Percentiles rank a stretch among this genome's conserved stretches.
Evolutionary conservation across 495 filamentous ascomycete species (phyloP).

Genomic region (Aspergillus coremiiformis): DNA sequence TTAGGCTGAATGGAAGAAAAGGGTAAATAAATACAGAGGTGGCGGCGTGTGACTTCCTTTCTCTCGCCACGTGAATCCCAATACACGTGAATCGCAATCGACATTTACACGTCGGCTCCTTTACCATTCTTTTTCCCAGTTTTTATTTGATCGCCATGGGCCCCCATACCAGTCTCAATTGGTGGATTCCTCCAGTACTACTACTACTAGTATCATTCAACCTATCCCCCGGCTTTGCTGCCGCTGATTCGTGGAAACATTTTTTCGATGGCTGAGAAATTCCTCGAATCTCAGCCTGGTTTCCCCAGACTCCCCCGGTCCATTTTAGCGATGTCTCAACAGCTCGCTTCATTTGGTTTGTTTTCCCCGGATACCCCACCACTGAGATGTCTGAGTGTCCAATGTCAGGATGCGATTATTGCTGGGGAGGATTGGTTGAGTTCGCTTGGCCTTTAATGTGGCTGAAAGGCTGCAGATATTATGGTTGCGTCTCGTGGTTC

Average conservation of each 20-base stretch:
- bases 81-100: no score
- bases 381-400: slow-evolving; percentile 21
- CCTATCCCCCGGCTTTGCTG: not conserved
- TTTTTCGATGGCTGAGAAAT: slow-evolving; percentile 24
- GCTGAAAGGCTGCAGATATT: slow-evolving; percentile 5
- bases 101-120: no score
- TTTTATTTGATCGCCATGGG: not conserved
- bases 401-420: slow-evolving; percentile 19
- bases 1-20: not conserved
- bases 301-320: slow-evolving; percentile 6
- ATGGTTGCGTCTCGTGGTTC: not conserved
- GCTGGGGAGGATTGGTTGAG: slow-evolving; percentile 10
- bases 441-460: slow-evolving; percentile 9
- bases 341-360: slow-evolving; percentile 6
- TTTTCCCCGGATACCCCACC: slow-evolving; percentile 23
- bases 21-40: not conserved
- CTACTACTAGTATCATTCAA: no score
- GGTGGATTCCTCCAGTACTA: slow-evolving; percentile 27
- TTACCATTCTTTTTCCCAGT: not conserved
- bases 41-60: not conserved
- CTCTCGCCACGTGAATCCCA: not conserved
- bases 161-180: slow-evolving; percentile 16
- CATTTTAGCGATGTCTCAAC: not conserved
- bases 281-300: slow-evolving; percentile 33
- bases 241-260: slow-evolving; percentile 34